Percentiles rank a stretch among this genome's conserved stretches.
These are phyloP conservation scores for Trichosporon asahii DNA, from an alignment of 1,284 basidiomycete species.

Conservation along the genomic window DNA sequence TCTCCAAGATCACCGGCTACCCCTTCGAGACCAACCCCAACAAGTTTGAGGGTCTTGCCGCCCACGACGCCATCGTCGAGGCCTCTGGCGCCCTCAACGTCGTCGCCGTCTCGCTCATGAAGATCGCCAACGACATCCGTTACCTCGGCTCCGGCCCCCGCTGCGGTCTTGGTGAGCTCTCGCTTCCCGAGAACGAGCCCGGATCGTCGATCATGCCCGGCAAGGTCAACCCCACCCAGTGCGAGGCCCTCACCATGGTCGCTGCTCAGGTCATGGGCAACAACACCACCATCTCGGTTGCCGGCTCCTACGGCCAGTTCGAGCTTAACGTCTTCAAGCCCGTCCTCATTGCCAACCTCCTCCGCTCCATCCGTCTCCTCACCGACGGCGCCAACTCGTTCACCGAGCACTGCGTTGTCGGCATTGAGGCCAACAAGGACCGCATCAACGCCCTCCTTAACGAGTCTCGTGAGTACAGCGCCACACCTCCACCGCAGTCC, in stretches of 20 bases:
- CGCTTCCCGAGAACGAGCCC: slow-evolving; percentile 96
- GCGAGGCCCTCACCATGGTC: slow-evolving; percentile 98
- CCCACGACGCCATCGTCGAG: slow-evolving; percentile 96
- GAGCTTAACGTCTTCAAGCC: slow-evolving; percentile 99
- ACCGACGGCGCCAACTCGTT: slow-evolving; percentile 91
- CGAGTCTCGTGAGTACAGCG: slow-evolving; percentile 67
- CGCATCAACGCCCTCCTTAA: slow-evolving; percentile 84
- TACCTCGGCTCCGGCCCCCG: slow-evolving; percentile 97
- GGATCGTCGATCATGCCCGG: slow-evolving; percentile 99
- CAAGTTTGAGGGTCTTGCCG: slow-evolving; percentile 98
- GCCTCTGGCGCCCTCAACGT: slow-evolving; percentile 94
- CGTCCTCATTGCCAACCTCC: slow-evolving; percentile 75
- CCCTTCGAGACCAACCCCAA: slow-evolving; percentile 95
- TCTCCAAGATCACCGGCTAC: slow-evolving; percentile 85
- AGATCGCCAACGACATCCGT: slow-evolving; percentile 99
- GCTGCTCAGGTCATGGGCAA: slow-evolving; percentile 99
- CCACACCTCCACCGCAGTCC: background rate
- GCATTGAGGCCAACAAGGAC: slow-evolving; percentile 89
- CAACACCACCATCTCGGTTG: slow-evolving; percentile 88
- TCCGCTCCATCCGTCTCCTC: slow-evolving; percentile 90
- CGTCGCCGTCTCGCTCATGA: slow-evolving; percentile 93
- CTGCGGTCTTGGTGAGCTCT: slow-evolving; percentile 93
- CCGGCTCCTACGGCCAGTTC: slow-evolving; percentile 93
- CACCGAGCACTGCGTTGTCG: slow-evolving; percentile 94
- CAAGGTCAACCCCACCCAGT: slow-evolving; percentile 99